Conservation (phyloP, 1,284 basidiomycete genomes). For the Ceraceosorus guamensis region DNA sequence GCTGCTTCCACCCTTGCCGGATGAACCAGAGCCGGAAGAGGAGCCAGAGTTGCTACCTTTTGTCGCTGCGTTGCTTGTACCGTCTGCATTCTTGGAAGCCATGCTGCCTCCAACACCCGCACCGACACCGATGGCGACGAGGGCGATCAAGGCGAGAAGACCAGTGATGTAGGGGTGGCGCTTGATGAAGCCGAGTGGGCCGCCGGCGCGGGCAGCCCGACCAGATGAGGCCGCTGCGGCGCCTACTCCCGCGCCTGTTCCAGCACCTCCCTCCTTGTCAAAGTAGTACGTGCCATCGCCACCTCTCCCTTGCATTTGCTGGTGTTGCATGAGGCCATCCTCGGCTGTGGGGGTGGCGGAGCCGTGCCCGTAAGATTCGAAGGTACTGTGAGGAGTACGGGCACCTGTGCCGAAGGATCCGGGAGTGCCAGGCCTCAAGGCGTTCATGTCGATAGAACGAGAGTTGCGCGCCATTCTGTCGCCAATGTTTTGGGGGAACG, state of each 20-base stretch:
- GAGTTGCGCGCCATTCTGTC: too few species aligned
- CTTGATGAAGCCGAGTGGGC: neutral
- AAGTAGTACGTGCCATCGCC: constrained; percentile 24
- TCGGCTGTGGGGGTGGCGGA: neutral
- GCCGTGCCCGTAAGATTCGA: neutral
- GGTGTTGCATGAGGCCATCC: neutral
- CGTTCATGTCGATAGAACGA: too few species aligned
- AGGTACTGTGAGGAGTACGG: neutral
- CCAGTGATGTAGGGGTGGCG: constrained; percentile 11
- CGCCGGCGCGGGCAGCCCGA: neutral
- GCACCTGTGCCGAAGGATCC: constrained; percentile 4
- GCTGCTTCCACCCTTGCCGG: constrained; percentile 2
- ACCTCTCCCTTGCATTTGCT: constrained; percentile 1
- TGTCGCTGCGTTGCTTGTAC: constrained; percentile 4
- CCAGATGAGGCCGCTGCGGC: constrained; percentile 4
- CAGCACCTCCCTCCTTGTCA: constrained; percentile 21
- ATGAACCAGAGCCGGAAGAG: constrained; percentile 1
- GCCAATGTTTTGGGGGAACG: too few species aligned
- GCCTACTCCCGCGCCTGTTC: constrained; percentile 9
- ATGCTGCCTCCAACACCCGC: constrained; percentile 18
- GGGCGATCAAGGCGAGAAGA: constrained; percentile 14
- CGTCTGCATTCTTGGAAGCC: constrained; percentile 17
- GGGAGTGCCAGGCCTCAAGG: constrained; percentile 3
- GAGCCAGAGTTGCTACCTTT: constrained; percentile 1
- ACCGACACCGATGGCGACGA: constrained; percentile 20